A percentile compares a stretch with the other conserved stretches of the same genome.
Conservation (phyloP, 257 asterid genomes). For the Dorcoceras hygrometricum region DNA sequence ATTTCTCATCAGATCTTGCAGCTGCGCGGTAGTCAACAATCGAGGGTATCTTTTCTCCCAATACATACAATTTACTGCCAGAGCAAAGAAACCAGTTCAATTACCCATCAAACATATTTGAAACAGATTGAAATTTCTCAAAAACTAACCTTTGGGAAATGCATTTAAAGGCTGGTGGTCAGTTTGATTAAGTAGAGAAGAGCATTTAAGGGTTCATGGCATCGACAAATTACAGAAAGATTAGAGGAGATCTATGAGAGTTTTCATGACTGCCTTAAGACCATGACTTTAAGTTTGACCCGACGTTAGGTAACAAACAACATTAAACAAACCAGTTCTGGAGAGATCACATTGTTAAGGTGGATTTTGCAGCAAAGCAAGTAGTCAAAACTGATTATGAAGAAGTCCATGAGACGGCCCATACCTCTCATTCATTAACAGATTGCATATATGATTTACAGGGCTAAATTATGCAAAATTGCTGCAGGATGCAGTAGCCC, state of each 20-base stretch:
- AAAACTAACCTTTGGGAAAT: background rate
- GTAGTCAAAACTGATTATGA: background rate
- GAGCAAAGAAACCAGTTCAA: constrained; percentile 4
- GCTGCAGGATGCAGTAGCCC: background rate
- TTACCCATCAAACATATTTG: constrained; percentile 12
- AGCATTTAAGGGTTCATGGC: constrained; percentile 2
- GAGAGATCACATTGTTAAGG: background rate
- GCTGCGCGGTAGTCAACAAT: constrained; percentile 59
- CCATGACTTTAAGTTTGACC: background rate
- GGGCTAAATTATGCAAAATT: background rate
- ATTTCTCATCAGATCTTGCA: constrained; percentile 61
- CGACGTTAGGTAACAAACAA: background rate
- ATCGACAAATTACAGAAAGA: background rate
- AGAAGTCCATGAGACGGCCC: background rate
- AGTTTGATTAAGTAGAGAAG: constrained; percentile 1
- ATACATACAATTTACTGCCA: constrained; percentile 93
- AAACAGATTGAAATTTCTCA: background rate
- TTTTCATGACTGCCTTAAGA: background rate
- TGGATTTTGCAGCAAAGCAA: background rate
- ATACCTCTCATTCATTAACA: background rate
- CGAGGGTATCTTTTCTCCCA: constrained; percentile 95
- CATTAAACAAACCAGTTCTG: too few relatives aligned
- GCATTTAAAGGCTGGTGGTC: constrained; percentile 5
- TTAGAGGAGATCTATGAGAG: background rate
- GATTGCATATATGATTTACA: background rate